Percentiles rank a stretch among this genome's conserved stretches.
Evolutionary conservation across 1,284 basidiomycete species (phyloP).

Genomic region (Cryptococcus jaspeensis): DNA sequence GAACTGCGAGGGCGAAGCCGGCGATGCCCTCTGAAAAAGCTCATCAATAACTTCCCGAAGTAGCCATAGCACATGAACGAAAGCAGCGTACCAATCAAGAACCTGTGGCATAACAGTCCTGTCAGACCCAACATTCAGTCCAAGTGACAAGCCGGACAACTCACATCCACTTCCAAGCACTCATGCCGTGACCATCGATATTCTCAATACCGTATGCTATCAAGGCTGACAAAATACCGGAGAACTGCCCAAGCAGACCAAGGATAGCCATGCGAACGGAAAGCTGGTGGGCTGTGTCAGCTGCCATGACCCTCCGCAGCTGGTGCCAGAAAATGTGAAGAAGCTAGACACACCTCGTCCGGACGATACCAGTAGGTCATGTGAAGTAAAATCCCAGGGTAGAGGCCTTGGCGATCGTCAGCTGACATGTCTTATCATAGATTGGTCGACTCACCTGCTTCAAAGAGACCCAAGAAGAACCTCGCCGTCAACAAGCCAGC

Average conservation of each 20-base stretch:
- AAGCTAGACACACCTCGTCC: not conserved
- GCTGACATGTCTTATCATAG: not conserved
- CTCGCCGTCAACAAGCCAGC: not conserved
- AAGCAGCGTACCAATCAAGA: constrained; percentile 11
- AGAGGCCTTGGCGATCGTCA: not conserved
- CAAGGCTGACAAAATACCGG: constrained; percentile 18
- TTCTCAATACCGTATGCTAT: constrained; percentile 10
- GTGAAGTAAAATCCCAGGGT: not conserved
- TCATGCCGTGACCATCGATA: constrained; percentile 13
- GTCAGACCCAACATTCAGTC: no score
- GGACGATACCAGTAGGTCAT: not conserved
- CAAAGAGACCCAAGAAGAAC: not conserved
- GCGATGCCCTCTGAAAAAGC: no score
- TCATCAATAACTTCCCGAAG: no score
- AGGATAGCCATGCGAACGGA: not conserved
- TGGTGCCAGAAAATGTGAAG: no score
- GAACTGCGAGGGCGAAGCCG: constrained; percentile 2
- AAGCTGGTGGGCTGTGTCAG: not conserved
- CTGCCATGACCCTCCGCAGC: no score
- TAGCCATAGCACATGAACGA: no score
- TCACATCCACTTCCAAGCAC: constrained; percentile 9
- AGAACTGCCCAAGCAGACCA: constrained; percentile 14
- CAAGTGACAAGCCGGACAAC: constrained; percentile 2
- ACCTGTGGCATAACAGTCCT: no score
- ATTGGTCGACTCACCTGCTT: no score